These are phyloP conservation scores for Castanospermum australe DNA, from an alignment of 306 rosid species.

Conservation along the genomic window DNA sequence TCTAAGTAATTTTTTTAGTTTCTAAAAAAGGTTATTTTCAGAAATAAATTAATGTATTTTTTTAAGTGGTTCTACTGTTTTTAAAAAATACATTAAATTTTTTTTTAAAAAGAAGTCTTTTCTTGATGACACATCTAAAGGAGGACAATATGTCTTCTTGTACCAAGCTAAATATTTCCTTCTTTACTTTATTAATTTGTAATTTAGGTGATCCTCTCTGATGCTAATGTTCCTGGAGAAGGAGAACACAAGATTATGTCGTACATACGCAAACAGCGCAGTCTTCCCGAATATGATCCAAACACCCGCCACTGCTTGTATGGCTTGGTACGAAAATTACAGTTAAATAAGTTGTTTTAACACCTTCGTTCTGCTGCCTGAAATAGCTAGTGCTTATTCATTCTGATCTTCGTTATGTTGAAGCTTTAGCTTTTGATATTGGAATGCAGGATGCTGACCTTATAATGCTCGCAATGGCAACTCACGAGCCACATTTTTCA, in stretches of 20 bases:
- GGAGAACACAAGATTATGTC: slow-evolving; percentile 67
- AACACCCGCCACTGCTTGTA: slow-evolving; percentile 57
- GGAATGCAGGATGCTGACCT: slow-evolving; percentile 64
- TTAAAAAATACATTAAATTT: too few species aligned
- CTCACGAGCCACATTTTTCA: slow-evolving; percentile 68
- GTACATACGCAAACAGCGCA: slow-evolving; percentile 44
- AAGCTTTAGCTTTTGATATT: not conserved
- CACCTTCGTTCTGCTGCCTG: not conserved
- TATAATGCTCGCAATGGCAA: slow-evolving; percentile 53
- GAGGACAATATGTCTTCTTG: not conserved
- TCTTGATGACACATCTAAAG: too few species aligned
- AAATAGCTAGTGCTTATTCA: not conserved
- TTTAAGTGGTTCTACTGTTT: too few species aligned
- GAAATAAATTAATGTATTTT: too few species aligned
- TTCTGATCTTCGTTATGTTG: not conserved
- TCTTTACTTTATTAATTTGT: not conserved
- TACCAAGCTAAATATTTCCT: not conserved
- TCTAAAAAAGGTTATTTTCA: too few species aligned
- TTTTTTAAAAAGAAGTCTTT: too few species aligned
- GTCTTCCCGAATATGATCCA: slow-evolving; percentile 40
- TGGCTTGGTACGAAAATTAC: slow-evolving; percentile 43
- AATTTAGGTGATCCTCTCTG: slow-evolving; percentile 53
- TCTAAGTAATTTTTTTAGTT: too few species aligned
- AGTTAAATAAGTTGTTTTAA: not conserved
- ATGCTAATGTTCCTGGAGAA: slow-evolving; percentile 72